These are phyloP conservation scores for Entomophthora muscae DNA, from an alignment of 371 early-diverging fungal genomes.

Conservation along the genomic window DNA sequence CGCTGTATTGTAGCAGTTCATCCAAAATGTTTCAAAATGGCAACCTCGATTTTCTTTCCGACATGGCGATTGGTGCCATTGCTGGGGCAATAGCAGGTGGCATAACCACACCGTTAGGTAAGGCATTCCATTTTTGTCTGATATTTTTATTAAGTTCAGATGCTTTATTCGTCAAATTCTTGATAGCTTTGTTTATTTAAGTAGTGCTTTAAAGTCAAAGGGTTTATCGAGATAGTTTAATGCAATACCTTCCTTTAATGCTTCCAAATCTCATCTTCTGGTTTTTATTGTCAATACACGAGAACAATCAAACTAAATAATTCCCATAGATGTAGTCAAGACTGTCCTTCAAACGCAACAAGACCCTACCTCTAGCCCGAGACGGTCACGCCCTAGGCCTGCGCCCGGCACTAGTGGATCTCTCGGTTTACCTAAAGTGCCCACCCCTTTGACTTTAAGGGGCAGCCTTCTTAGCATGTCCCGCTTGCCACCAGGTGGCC, in stretches of 20 bases:
- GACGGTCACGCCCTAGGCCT: not conserved
- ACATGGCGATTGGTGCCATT: conserved; percentile 34
- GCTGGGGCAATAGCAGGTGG: conserved; percentile 53
- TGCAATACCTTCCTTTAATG: too few species aligned
- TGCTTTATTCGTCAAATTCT: too few species aligned
- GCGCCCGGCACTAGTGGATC: not conserved
- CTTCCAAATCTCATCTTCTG: too few species aligned
- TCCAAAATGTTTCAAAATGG: not conserved
- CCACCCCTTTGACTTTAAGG: conserved; percentile 7
- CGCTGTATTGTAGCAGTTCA: not conserved
- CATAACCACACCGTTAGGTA: conserved; percentile 35
- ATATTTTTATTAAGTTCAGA: not conserved
- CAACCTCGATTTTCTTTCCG: conserved; percentile 17
- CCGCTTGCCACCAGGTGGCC: conserved; percentile 11
- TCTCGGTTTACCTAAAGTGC: not conserved
- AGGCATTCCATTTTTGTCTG: not conserved
- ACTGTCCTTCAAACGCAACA: conserved; percentile 43
- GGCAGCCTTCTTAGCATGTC: not conserved
- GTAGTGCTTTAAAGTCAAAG: too few species aligned
- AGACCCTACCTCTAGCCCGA: conserved; percentile 7
- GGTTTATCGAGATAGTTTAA: too few species aligned
- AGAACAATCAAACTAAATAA: not conserved
- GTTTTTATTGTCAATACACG: not conserved
- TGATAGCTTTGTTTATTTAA: too few species aligned
- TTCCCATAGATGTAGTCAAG: conserved; percentile 35